Evolutionary conservation across 2,329 filamentous ascomycete species (phyloP).

Genomic region (Colletotrichum navitas): DNA sequence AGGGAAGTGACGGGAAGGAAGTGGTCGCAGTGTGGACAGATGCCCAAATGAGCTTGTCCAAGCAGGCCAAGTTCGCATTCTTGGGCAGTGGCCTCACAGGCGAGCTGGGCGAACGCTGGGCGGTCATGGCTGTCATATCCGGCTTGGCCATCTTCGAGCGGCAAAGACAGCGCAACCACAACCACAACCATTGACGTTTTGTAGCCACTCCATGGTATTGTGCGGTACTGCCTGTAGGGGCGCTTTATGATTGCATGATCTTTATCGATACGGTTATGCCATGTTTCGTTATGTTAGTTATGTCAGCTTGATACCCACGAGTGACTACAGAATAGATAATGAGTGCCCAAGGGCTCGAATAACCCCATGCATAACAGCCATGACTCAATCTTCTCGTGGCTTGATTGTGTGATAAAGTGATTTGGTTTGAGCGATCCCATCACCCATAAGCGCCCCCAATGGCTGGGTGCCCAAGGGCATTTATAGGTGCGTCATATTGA

Average conservation of each 20-base stretch:
- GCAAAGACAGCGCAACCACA: conserved; percentile 26
- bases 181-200: conserved; percentile 3
- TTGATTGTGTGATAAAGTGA: background rate
- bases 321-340: background rate
- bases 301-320: conserved; percentile 29
- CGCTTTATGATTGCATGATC: conserved; percentile 12
- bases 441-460: background rate
- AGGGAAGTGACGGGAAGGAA: conserved; percentile 54
- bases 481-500: conserved; percentile 31
- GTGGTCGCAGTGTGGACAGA: conserved; percentile 57
- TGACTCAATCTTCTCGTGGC: conserved; percentile 10
- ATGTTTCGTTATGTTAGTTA: conserved; percentile 13
- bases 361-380: background rate
- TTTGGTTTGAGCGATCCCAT: background rate
- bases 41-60: conserved; percentile 50
- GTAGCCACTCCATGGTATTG: background rate
- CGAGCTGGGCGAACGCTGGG: conserved; percentile 57
- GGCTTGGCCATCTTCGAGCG: conserved; percentile 42
- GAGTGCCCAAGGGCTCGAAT: background rate
- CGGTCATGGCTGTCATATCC: conserved; percentile 57
- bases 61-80: conserved; percentile 56
- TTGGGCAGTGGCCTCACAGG: conserved; percentile 55
- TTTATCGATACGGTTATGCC: background rate
- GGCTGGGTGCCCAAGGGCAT: conserved; percentile 15
- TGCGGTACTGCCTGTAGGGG: background rate